These are phyloP conservation scores for Gracilariopsis chorda DNA, from an alignment of 23 red algal genomes.

Conservation along the genomic window DNA sequence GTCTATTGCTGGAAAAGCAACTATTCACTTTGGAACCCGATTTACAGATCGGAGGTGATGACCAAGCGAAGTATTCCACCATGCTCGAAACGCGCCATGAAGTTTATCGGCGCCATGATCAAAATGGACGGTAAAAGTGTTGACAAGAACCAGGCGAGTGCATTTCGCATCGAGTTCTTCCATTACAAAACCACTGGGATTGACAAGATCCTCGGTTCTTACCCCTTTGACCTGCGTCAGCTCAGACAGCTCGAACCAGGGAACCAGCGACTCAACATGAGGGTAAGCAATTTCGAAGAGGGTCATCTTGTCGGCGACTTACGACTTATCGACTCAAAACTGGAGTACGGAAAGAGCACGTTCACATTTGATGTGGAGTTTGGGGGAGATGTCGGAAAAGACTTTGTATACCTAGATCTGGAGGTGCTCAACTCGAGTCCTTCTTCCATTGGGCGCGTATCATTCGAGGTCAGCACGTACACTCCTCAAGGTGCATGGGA, in stretches of 20 bases:
- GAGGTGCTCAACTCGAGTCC: background rate
- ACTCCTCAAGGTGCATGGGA: constrained; percentile 11
- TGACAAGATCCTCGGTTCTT: constrained; percentile 37
- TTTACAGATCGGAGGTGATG: constrained; percentile 37
- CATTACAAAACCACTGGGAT: constrained; percentile 20
- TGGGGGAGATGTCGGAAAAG: constrained; percentile 27
- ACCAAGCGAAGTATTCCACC: background rate
- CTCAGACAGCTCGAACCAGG: background rate
- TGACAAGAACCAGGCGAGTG: background rate
- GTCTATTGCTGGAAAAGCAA: constrained; percentile 23
- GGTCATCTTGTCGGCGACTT: constrained; percentile 5
- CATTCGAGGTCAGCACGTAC: background rate
- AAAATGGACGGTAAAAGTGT: background rate
- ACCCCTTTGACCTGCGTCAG: background rate
- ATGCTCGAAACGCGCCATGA: constrained; percentile 15
- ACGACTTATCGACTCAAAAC: background rate
- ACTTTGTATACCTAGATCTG: constrained; percentile 23
- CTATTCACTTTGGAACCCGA: background rate
- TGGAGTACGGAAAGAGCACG: background rate
- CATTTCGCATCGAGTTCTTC: constrained; percentile 48
- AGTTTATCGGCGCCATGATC: constrained; percentile 5
- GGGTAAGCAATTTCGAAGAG: constrained; percentile 3
- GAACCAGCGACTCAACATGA: background rate
- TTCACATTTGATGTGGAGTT: constrained; percentile 30
- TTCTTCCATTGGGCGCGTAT: background rate